Conservation (phyloP, 805 yeast genomes). For the Nadsonia fulvescens region DNA sequence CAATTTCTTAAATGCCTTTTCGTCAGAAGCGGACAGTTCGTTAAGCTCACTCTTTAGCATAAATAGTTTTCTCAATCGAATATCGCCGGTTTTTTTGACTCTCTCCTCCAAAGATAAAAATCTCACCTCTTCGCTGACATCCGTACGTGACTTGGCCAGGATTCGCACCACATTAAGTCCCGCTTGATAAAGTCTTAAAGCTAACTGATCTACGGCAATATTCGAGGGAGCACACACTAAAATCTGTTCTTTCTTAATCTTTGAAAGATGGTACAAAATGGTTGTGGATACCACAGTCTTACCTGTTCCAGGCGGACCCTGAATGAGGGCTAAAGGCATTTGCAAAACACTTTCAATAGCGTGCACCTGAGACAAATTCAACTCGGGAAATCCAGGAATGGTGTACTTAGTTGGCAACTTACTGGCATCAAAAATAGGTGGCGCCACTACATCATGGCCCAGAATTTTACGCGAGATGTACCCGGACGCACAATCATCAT, state of each 20-base stretch:
- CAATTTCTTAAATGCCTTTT: constrained; percentile 24
- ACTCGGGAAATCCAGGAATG: constrained; percentile 45
- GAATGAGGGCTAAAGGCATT: constrained; percentile 64
- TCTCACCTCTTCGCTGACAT: constrained; percentile 46
- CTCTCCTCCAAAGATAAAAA: constrained; percentile 36
- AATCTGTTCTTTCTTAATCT: constrained; percentile 38
- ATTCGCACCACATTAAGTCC: constrained; percentile 68
- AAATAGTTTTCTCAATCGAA: constrained; percentile 38
- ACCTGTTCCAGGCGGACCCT: constrained; percentile 96
- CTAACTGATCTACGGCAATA: constrained; percentile 85
- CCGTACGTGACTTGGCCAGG: constrained; percentile 64
- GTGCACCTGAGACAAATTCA: constrained; percentile 61
- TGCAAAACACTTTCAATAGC: constrained; percentile 57
- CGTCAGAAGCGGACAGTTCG: constrained; percentile 42
- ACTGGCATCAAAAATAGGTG: constrained; percentile 27
- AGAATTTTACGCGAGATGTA: constrained; percentile 59
- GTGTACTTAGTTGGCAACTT: constrained; percentile 44
- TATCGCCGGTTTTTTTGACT: constrained; percentile 16
- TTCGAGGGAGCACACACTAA: constrained; percentile 92
- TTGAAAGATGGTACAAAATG: constrained; percentile 57
- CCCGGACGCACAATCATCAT: constrained; percentile 50
- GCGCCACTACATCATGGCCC: constrained; percentile 63
- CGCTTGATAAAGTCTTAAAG: constrained; percentile 46
- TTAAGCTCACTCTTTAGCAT: constrained; percentile 47
- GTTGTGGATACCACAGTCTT: constrained; percentile 89